Evolutionary conservation across 805 yeast species (phyloP), one percentile per base, ranked within the genome.

Genomic region (Lipomyces chichibuensis): DNA sequence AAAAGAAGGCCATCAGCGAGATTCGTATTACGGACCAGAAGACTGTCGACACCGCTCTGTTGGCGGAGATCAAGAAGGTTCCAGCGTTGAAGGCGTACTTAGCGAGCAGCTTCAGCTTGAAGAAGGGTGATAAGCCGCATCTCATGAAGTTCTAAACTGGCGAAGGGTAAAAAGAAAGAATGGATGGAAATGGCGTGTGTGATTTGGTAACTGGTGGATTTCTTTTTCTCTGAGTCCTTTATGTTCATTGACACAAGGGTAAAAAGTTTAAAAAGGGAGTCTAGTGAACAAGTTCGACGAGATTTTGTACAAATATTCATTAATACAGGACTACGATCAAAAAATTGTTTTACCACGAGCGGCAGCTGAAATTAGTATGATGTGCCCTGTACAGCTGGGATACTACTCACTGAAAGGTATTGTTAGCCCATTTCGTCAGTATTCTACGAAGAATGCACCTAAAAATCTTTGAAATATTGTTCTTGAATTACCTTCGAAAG

Each of bases 51-150:
- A 87, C 91, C 82, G 89, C 94, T 80, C 86, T 94, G 81, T 85
- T 95, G 80, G 84, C 94, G 78, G 95, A 91, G 85, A 90, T 95
- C 87, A 92, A 93, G 89, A 91, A 92, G 87, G 92, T 97, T 79
- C 96, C 98, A 82, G 87, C 92, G 81, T 90, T 94, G 83, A 91
- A 92, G 84, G 96, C 93, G 85, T 94, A 94, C 90, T 88, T 94
- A 81, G 89, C 97, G 76, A 82, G 97, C 77, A 85, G 96, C 75
- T 94, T 94, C 93, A 90, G 97, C 77, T 89, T 95, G 84, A 93
- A 92, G 90, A 88, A 86, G 84, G 98, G 98, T 84, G 99, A 94
- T 88, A 92, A 72, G 84, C 99, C 98, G 80, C 98, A 94, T 84
- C 88, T 90, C 82, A 91, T 95, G 89, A 92, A 91, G 87, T 94